phyloP scores from a whole-genome alignment of 768 basidiomycete genomes.

The Dacryopinax primogenitus region DNA sequence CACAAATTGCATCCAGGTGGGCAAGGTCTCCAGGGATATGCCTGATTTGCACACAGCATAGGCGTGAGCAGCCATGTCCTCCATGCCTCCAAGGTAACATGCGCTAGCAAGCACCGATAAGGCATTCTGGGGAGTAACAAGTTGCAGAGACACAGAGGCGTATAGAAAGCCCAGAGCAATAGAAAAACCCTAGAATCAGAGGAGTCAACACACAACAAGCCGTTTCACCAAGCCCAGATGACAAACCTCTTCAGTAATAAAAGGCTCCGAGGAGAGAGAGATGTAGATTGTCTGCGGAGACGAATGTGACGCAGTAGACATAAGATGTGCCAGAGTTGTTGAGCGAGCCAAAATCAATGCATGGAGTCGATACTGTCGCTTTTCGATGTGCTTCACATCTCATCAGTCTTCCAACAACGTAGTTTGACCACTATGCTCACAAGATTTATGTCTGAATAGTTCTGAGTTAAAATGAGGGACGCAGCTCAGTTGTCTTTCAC shows the following conservation, averaged over 20 bases:
- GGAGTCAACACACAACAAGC: slow-evolving; percentile 14
- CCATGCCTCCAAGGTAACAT: slow-evolving; percentile 75
- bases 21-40: slow-evolving; percentile 60
- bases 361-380: slow-evolving; percentile 50
- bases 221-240: neutral
- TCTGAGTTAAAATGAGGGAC: slow-evolving; percentile 39
- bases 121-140: slow-evolving; percentile 65
- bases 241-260: slow-evolving; percentile 73
- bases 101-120: slow-evolving; percentile 75
- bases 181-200: slow-evolving; percentile 47
- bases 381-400: slow-evolving; percentile 13
- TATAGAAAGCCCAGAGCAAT: slow-evolving; percentile 75
- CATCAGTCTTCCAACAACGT: neutral
- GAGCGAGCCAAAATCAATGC: slow-evolving; percentile 78
- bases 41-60: slow-evolving; percentile 66
- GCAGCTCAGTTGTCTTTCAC: neutral
- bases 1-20: slow-evolving; percentile 65
- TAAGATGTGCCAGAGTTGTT: slow-evolving; percentile 74
- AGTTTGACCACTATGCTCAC: slow-evolving; percentile 32
- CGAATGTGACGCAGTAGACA: slow-evolving; percentile 55
- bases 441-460: slow-evolving; percentile 70
- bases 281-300: slow-evolving; percentile 54
- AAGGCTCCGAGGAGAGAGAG: slow-evolving; percentile 62
- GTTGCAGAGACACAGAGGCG: slow-evolving; percentile 53
- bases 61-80: slow-evolving; percentile 66